These are phyloP conservation scores for Calamus simplicifolius DNA, from an alignment of 176 grass and related monocot species.

Conservation along the genomic window DNA sequence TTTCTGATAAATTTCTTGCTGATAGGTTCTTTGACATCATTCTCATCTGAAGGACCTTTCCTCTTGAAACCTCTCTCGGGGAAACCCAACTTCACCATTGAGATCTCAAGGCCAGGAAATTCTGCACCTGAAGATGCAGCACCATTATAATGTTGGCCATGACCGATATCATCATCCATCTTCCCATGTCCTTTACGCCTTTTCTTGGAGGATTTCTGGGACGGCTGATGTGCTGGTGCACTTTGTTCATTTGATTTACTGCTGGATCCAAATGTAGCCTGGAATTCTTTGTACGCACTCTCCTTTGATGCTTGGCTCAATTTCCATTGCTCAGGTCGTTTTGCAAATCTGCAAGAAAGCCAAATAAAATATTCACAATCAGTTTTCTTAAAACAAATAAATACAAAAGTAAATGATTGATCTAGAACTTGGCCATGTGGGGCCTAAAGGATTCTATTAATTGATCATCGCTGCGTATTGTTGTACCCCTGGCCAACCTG, in stretches of 20 bases:
- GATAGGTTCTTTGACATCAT: neutral
- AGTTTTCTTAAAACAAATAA: neutral
- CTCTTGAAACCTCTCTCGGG: slow-evolving; percentile 22
- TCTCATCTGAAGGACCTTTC: neutral
- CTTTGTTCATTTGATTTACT: slow-evolving; percentile 23
- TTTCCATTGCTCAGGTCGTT: slow-evolving; percentile 82
- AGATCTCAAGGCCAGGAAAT: slow-evolving; percentile 13
- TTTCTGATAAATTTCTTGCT: slow-evolving; percentile 35
- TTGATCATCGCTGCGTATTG: too few relatives aligned
- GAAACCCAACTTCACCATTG: slow-evolving; percentile 21
- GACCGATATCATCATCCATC: slow-evolving; percentile 8
- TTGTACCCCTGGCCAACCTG: too few relatives aligned
- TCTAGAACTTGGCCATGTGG: too few relatives aligned
- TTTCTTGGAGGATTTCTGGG: slow-evolving; percentile 24
- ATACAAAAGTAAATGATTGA: too few relatives aligned
- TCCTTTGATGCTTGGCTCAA: slow-evolving; percentile 67
- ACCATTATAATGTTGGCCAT: neutral
- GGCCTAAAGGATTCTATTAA: too few relatives aligned
- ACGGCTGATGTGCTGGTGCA: slow-evolving; percentile 10
- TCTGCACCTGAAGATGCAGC: neutral
- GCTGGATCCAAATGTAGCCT: slow-evolving; percentile 54
- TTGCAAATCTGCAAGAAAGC: slow-evolving; percentile 49
- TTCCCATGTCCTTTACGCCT: slow-evolving; percentile 32
- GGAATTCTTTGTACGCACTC: slow-evolving; percentile 56
- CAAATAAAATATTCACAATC: neutral